Evolutionary conservation across 78 protist genomes (phyloP).

Genomic region (Capsaspora owczarzaki): DNA sequence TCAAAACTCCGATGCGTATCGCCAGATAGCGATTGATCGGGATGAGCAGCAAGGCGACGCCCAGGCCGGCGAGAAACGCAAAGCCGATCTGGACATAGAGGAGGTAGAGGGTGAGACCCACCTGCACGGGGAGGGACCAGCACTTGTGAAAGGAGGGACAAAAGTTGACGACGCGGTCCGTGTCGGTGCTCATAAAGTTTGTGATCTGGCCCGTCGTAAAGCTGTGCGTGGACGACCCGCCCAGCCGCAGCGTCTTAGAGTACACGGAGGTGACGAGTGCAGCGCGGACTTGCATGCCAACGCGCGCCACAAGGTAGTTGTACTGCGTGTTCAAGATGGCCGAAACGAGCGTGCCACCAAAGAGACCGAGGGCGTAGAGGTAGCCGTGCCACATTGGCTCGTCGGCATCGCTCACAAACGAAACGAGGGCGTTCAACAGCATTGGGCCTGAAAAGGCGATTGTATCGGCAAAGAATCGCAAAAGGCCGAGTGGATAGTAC

Average conservation of each 20-base stretch:
- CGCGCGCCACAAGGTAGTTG: background rate
- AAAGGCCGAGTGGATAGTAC: conserved; percentile 2
- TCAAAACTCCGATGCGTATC: background rate
- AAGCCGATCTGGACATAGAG: conserved; percentile 16
- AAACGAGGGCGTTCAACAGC: background rate
- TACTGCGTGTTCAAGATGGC: background rate
- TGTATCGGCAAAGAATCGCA: background rate
- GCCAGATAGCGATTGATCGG: conserved; percentile 18
- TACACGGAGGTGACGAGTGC: background rate
- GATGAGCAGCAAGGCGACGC: conserved; percentile 1
- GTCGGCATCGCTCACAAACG: background rate
- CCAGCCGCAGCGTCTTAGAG: background rate
- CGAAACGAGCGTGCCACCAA: background rate
- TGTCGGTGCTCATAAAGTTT: conserved; percentile 20
- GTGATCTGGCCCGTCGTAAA: background rate
- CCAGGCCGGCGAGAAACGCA: conserved; percentile 24
- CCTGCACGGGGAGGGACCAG: conserved; percentile 32
- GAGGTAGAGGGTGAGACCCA: background rate
- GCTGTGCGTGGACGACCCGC: background rate
- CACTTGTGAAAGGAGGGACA: background rate
- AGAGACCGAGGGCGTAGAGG: background rate
- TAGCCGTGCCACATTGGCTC: background rate
- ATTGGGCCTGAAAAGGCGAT: background rate
- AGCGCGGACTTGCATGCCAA: background rate
- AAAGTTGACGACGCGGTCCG: conserved; percentile 17